These are phyloP conservation scores for Calvatia gigantea DNA, from an alignment of 768 basidiomycete species.

Conservation along the genomic window DNA sequence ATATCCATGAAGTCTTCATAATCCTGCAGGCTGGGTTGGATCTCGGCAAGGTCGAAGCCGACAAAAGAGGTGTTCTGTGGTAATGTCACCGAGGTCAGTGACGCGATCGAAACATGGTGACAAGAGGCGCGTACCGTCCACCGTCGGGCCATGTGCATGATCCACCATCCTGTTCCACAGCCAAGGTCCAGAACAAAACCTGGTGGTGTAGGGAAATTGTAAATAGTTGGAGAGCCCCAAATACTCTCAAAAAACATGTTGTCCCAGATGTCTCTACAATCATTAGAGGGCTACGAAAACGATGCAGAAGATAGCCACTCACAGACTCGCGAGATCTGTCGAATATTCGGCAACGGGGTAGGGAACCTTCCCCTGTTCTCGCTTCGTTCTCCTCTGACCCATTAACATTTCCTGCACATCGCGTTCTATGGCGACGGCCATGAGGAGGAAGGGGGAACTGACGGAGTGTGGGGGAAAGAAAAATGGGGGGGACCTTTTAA, in stretches of 20 bases:
- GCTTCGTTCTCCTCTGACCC: slow-evolving; percentile 32
- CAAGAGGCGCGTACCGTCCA: slow-evolving; percentile 52
- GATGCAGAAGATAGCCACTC: slow-evolving; percentile 21
- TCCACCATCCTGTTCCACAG: slow-evolving; percentile 71
- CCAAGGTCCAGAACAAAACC: slow-evolving; percentile 60
- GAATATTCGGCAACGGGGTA: slow-evolving; percentile 50
- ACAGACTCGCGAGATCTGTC: slow-evolving; percentile 53
- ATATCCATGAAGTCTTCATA: slow-evolving; percentile 37
- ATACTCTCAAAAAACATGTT: slow-evolving; percentile 57
- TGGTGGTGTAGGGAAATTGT: slow-evolving; percentile 51
- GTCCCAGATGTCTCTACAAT: slow-evolving; percentile 68
- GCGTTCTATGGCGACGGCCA: slow-evolving; percentile 28
- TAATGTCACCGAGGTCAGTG: background rate
- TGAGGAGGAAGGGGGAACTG: slow-evolving; percentile 4
- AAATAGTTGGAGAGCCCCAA: slow-evolving; percentile 47
- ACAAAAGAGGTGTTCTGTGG: slow-evolving; percentile 48
- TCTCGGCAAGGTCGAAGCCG: slow-evolving; percentile 53
- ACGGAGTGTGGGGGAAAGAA: slow-evolving; percentile 15
- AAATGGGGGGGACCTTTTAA: background rate
- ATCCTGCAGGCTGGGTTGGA: slow-evolving; percentile 48
- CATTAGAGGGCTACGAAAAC: background rate
- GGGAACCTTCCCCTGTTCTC: slow-evolving; percentile 46
- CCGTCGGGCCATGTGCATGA: slow-evolving; percentile 59
- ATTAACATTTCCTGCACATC: slow-evolving; percentile 46
- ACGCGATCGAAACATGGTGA: background rate